phyloP scores from a whole-genome alignment of 1,139 yeast genomes.

The Taphrina sp. region DNA sequence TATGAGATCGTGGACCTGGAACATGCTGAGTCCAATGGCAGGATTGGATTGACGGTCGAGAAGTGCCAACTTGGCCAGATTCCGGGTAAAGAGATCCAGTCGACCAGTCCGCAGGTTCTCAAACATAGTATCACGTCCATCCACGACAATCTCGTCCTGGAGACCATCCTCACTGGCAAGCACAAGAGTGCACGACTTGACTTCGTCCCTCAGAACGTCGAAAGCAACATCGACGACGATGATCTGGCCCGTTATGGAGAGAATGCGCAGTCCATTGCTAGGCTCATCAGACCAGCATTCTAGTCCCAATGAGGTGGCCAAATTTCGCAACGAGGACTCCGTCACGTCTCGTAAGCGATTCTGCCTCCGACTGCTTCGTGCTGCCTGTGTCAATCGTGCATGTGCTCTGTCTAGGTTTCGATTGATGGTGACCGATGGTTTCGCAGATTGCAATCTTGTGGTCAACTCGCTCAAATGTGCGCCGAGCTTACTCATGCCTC shows the following conservation, averaged over 20 bases:
- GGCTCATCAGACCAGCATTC: constrained; percentile 26
- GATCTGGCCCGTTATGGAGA: constrained; percentile 27
- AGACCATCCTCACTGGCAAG: constrained; percentile 26
- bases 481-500: constrained; percentile 5
- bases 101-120: neutral
- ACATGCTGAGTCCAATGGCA: constrained; percentile 1
- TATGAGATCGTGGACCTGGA: constrained; percentile 3
- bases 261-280: constrained; percentile 3
- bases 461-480: constrained; percentile 5
- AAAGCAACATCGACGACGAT: constrained; percentile 24
- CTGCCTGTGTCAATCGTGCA: constrained; percentile 4
- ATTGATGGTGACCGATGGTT: neutral
- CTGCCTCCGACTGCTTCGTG: neutral
- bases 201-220: neutral
- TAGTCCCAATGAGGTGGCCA: constrained; percentile 13
- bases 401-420: constrained; percentile 2
- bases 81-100: constrained; percentile 2
- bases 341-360: constrained; percentile 1
- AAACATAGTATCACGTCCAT: constrained; percentile 18
- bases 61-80: constrained; percentile 15
- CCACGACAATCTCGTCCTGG: constrained; percentile 20
- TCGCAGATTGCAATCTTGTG: constrained; percentile 1
- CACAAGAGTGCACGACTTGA: constrained; percentile 16
- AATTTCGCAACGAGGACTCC: neutral
- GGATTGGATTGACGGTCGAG: constrained; percentile 13